Evolutionary conservation across 2,329 filamentous ascomycete species (phyloP).

Genomic region (Botrytis hyacinthi): DNA sequence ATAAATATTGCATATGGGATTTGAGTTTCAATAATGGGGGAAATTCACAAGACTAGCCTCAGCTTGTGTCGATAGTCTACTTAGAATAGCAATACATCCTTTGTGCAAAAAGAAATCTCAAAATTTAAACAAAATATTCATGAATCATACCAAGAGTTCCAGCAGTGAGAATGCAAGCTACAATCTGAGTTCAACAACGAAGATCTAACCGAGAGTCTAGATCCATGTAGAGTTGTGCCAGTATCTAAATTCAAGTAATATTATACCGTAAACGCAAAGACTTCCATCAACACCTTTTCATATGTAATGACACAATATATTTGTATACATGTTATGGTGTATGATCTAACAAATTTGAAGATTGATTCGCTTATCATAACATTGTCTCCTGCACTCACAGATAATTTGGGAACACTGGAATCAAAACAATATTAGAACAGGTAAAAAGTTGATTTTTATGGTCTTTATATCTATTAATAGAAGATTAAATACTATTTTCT

Average conservation of each 20-base stretch:
- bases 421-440: not conserved
- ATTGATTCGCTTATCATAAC: not conserved
- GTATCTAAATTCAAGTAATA: not conserved
- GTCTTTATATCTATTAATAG: not conserved
- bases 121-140: rapidly evolving
- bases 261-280: rapidly evolving
- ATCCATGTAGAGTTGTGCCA: too few species aligned
- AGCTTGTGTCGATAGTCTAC: too few species aligned
- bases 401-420: not conserved
- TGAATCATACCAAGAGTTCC: not conserved
- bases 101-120: rapidly evolving
- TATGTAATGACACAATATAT: not conserved
- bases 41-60: not conserved
- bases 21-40: too few species aligned
- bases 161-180: not conserved
- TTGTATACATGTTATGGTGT: not conserved
- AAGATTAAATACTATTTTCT: not conserved
- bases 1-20: not conserved
- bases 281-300: rapidly evolving
- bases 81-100: not conserved
- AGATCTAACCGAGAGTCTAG: not conserved
- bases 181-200: not conserved
- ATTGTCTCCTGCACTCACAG: not conserved
- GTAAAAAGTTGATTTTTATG: not conserved
- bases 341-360: not conserved